Percentiles rank a stretch among this genome's conserved stretches.
phyloP scores from a whole-genome alignment of 2,329 filamentous ascomycete genomes.

The Fusarium protoensiforme region DNA sequence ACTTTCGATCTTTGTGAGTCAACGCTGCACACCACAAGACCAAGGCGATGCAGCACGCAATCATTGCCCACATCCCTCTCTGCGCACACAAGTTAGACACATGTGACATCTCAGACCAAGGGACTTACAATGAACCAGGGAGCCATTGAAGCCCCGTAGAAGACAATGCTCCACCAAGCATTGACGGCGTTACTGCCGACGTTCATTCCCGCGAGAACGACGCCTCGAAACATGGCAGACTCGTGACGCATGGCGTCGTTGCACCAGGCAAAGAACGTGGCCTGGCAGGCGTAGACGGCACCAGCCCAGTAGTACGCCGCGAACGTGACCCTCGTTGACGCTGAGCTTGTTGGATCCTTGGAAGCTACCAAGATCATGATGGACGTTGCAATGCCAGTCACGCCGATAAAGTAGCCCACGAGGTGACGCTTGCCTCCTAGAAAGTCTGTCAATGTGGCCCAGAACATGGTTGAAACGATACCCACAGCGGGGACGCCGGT shows the following conservation, averaged over 20 bases:
- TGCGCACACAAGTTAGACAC: not conserved
- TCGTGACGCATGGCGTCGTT: constrained; percentile 76
- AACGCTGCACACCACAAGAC: constrained; percentile 68
- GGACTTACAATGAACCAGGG: constrained; percentile 70
- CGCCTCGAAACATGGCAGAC: constrained; percentile 69
- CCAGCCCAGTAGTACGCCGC: constrained; percentile 78
- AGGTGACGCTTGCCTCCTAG: constrained; percentile 72
- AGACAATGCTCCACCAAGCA: constrained; percentile 79
- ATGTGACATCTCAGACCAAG: rapidly evolving
- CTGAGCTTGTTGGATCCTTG: constrained; percentile 49
- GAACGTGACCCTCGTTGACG: constrained; percentile 66
- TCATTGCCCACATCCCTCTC: constrained; percentile 80
- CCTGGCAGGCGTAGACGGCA: constrained; percentile 77
- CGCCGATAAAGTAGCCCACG: constrained; percentile 73
- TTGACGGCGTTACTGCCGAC: constrained; percentile 75
- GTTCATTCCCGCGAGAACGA: constrained; percentile 80
- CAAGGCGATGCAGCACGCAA: constrained; percentile 69
- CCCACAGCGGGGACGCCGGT: constrained; percentile 67
- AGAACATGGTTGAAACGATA: constrained; percentile 73
- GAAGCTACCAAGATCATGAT: constrained; percentile 69
- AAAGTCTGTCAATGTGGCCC: constrained; percentile 75
- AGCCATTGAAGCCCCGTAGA: constrained; percentile 74
- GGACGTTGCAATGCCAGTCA: constrained; percentile 72
- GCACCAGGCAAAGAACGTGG: constrained; percentile 80
- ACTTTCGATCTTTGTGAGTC: constrained; percentile 48